Percentiles rank a stretch among this genome's conserved stretches.
Conservation (phyloP, 306 rosid genomes). For the Malus domestica region ASM211411v1 NC_041797.1:18842501-18843000, state of each 20-base stretch:
- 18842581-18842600: background rate
- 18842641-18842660: background rate
- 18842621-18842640: background rate
- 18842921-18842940: no score
- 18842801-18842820: no score
- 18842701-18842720: background rate
- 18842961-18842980: slow-evolving; percentile 4
- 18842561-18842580: background rate
- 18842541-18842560: background rate
- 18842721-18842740: background rate
- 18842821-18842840: no score
- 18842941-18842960: background rate
- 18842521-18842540: background rate
- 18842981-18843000: background rate
- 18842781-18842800: no score
- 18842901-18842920: no score
- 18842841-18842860: no score
- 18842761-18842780: background rate
- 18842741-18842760: background rate
- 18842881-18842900: no score
- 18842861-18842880: no score
- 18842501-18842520: no score
- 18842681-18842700: background rate
- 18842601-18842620: background rate
- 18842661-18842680: background rate